Evolutionary conservation across 2,329 filamentous ascomycete genomes (phyloP).

Genomic region (Chrysoporthe austroafricana): DNA sequence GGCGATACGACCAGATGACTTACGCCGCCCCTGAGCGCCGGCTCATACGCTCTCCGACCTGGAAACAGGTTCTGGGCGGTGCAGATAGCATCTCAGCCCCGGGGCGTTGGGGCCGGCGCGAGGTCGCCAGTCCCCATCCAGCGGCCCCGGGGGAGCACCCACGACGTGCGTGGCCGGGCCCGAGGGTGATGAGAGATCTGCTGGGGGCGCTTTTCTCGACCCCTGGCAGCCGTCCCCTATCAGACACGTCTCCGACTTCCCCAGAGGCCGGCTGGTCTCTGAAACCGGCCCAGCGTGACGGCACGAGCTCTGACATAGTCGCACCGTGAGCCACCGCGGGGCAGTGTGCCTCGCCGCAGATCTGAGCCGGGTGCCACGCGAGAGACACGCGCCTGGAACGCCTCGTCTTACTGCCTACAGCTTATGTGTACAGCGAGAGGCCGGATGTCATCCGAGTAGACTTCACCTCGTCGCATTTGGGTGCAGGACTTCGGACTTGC

Average conservation of each 20-base stretch:
- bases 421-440: neutral
- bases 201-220: neutral
- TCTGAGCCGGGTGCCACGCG: conserved; percentile 5
- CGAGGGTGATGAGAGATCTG: neutral
- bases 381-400: neutral
- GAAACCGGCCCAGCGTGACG: conserved; percentile 9
- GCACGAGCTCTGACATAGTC: neutral
- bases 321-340: conserved; percentile 4
- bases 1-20: neutral
- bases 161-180: neutral
- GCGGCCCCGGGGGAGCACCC: neutral
- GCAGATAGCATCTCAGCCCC: neutral
- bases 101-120: conserved; percentile 2
- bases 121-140: neutral
- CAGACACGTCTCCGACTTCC: neutral
- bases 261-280: neutral
- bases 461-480: neutral
- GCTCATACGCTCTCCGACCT: conserved; percentile 1
- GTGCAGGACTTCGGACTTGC: neutral
- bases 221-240: neutral
- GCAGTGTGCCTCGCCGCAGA: conserved; percentile 13
- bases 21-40: neutral
- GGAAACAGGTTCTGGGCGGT: too few species aligned
- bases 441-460: neutral
- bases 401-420: neutral